These are phyloP conservation scores for Helichrysum umbraculigerum DNA, from an alignment of 129 eudicot genomes.

Conservation along the genomic window DNA sequence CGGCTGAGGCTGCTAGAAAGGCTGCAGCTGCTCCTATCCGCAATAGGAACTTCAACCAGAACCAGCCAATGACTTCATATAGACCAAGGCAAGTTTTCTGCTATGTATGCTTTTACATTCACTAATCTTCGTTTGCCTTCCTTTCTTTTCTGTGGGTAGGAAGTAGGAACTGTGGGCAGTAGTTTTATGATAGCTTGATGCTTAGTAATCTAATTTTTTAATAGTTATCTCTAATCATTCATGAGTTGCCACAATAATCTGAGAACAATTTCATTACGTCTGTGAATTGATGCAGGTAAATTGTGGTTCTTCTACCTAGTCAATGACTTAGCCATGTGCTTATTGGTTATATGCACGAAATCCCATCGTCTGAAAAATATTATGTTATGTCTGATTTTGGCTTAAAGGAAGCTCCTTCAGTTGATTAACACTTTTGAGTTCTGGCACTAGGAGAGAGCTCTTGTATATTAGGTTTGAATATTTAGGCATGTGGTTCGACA, in stretches of 20 bases:
- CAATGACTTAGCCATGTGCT: constrained; percentile 38
- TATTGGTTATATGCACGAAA: constrained; percentile 32
- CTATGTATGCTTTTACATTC: background rate
- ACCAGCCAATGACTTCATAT: constrained; percentile 52
- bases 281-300: constrained; percentile 67
- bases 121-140: background rate
- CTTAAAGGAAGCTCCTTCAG: background rate
- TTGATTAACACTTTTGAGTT: constrained; percentile 17
- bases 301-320: constrained; percentile 32
- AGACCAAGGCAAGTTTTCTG: constrained; percentile 50
- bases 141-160: too few species aligned
- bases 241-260: background rate
- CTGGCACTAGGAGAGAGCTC: constrained; percentile 13
- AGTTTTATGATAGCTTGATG: background rate
- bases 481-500: constrained; percentile 2
- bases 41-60: constrained; percentile 47
- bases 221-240: background rate
- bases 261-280: background rate
- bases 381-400: constrained; percentile 21
- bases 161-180: too few species aligned
- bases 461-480: constrained; percentile 20
- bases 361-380: constrained; percentile 25
- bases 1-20: constrained; percentile 82
- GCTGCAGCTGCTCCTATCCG: constrained; percentile 70
- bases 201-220: background rate